Evolutionary conservation across 2,329 filamentous ascomycete genomes (phyloP).

Genomic region (Fusarium irregulare): DNA sequence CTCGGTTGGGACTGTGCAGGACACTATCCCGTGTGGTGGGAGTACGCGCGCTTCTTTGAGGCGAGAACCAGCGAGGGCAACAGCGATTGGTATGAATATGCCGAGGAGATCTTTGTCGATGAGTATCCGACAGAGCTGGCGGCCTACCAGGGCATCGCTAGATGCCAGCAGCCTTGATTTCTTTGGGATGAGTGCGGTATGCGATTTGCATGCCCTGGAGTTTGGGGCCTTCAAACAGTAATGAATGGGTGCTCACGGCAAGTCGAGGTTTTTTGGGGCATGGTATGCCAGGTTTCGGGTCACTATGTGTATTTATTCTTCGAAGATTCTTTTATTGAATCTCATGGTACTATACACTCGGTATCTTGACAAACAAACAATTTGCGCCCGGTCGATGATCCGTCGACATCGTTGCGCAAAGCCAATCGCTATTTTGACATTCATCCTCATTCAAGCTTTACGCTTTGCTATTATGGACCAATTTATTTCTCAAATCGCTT

Average conservation of each 20-base stretch:
- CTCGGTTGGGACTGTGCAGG: constrained; percentile 50
- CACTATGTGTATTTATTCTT: constrained; percentile 20
- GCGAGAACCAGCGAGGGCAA: constrained; percentile 43
- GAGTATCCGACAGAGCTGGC: constrained; percentile 44
- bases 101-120: constrained; percentile 44
- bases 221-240: not conserved
- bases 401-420: not conserved
- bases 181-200: not conserved
- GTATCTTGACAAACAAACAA: constrained; percentile 36
- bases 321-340: constrained; percentile 22
- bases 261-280: not conserved
- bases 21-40: constrained; percentile 51
- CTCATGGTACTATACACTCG: constrained; percentile 38
- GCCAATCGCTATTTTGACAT: constrained; percentile 27
- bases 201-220: not conserved
- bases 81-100: constrained; percentile 50
- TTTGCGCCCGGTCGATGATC: not conserved
- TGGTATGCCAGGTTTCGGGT: not conserved
- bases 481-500: constrained; percentile 72
- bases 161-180: constrained; percentile 44
- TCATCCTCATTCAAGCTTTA: not conserved
- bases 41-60: constrained; percentile 52
- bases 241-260: not conserved
- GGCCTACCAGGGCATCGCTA: constrained; percentile 48
- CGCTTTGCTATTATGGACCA: not conserved